A percentile compares a stretch with the other conserved stretches of the same genome.
Conservation (phyloP, 176 grass and related monocot genomes). For the Phoenix dactylifera region DNA sequence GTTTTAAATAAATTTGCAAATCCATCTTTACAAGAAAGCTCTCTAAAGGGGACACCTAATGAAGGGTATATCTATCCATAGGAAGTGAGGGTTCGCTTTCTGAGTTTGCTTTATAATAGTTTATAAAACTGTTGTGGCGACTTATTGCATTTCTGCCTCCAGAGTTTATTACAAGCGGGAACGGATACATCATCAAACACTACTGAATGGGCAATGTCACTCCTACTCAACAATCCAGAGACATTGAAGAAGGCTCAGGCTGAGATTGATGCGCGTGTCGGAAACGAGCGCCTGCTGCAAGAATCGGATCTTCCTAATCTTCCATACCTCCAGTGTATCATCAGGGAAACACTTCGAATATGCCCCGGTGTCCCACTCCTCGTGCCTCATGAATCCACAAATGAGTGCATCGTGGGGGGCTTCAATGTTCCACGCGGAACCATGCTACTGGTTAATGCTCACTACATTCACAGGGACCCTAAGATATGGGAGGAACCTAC, state of each 20-base stretch:
- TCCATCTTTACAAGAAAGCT: too few species aligned
- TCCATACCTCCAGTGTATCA: slow-evolving; percentile 29
- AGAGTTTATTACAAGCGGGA: slow-evolving; percentile 26
- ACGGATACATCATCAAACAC: slow-evolving; percentile 33
- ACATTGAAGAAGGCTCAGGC: neutral
- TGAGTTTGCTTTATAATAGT: too few species aligned
- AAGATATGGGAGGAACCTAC: slow-evolving; percentile 7
- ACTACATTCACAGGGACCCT: slow-evolving; percentile 37
- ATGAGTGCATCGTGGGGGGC: neutral
- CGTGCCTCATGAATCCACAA: slow-evolving; percentile 17
- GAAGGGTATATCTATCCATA: too few species aligned
- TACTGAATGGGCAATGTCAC: slow-evolving; percentile 44
- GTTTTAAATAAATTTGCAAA: too few species aligned
- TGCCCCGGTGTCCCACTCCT: slow-evolving; percentile 19
- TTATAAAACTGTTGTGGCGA: too few species aligned
- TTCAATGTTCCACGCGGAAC: neutral
- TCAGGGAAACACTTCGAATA: slow-evolving; percentile 33
- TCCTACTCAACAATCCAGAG: slow-evolving; percentile 28
- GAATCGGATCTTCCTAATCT: slow-evolving; percentile 37
- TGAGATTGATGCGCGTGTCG: slow-evolving; percentile 30
- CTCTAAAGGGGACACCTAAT: too few species aligned
- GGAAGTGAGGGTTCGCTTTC: too few species aligned
- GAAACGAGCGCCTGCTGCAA: slow-evolving; percentile 18
- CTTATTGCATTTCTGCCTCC: neutral
- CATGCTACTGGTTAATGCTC: slow-evolving; percentile 34